A percentile compares a stretch with the other conserved stretches of the same genome.
Evolutionary conservation across 2,329 filamentous ascomycete genomes (phyloP).

Genomic region (Ilyonectria destructans): DNA sequence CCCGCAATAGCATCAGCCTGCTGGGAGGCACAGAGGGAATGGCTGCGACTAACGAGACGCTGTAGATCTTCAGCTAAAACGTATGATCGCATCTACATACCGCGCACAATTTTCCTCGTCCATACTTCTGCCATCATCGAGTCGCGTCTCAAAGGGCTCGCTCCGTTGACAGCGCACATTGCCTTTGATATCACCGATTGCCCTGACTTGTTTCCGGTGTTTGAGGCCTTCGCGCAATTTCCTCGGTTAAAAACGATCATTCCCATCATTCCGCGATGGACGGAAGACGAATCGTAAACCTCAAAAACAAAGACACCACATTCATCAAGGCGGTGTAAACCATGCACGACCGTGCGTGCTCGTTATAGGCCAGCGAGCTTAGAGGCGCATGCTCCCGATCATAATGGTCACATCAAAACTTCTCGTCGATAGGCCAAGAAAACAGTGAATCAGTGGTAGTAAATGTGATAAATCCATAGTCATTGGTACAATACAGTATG

Average conservation of each 20-base stretch:
- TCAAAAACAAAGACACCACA: too few relatives aligned
- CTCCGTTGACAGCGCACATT: neutral
- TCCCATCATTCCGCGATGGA: too few relatives aligned
- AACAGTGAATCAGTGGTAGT: neutral
- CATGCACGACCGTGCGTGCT: too few relatives aligned
- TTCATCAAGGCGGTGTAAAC: too few relatives aligned
- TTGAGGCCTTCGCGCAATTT: neutral
- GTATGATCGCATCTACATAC: neutral
- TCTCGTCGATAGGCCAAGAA: neutral
- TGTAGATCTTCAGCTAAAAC: neutral
- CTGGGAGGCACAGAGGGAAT: conserved; percentile 2
- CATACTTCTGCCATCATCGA: neutral
- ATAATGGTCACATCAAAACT: neutral
- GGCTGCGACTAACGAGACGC: neutral
- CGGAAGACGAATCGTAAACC: too few relatives aligned
- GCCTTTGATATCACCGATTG: conserved; percentile 1
- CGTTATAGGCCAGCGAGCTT: too few relatives aligned
- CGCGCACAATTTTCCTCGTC: conserved; percentile 1
- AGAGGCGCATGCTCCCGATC: too few relatives aligned
- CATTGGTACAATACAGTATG: neutral
- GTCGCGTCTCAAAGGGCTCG: conserved; percentile 1
- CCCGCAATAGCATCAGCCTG: neutral
- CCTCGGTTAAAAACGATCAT: neutral
- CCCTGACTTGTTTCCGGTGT: neutral
- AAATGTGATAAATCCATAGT: conserved; percentile 2